A percentile compares a stretch with the other conserved stretches of the same genome.
Evolutionary conservation across 2,329 filamentous ascomycete species (phyloP).

Genomic region (Cladorrhinum sp.): DNA sequence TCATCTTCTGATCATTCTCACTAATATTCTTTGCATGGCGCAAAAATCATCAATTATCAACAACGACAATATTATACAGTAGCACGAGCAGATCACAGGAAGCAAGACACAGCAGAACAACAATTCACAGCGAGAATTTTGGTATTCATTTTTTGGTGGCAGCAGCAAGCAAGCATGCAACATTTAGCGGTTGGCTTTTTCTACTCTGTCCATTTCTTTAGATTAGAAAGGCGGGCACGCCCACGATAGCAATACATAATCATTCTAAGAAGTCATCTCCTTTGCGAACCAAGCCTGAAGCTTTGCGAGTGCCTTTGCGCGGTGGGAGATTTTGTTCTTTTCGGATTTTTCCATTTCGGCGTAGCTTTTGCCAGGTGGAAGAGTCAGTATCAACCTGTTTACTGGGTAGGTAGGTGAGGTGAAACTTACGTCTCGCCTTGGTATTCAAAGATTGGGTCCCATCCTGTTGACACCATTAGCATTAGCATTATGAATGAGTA

Average conservation of each 20-base stretch:
- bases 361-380: constrained; percentile 44
- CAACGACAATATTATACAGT: too few relatives aligned
- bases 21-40: too few relatives aligned
- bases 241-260: neutral
- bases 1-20: too few relatives aligned
- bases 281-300: constrained; percentile 75
- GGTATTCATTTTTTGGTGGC: too few relatives aligned
- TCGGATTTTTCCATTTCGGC: constrained; percentile 88
- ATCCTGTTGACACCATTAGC: constrained; percentile 50
- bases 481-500: too few relatives aligned
- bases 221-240: neutral
- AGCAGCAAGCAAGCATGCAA: neutral
- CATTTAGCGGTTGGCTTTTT: constrained; percentile 4
- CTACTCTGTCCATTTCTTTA: neutral
- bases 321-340: constrained; percentile 93
- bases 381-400: constrained; percentile 1
- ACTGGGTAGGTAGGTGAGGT: neutral
- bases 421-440: constrained; percentile 70
- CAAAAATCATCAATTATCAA: too few relatives aligned
- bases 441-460: constrained; percentile 96
- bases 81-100: too few relatives aligned
- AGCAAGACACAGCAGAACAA: too few relatives aligned
- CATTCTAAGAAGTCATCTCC: constrained; percentile 27
- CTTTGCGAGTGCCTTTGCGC: constrained; percentile 81
- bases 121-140: too few relatives aligned